Percentiles rank a stretch among this genome's conserved stretches.
These are phyloP conservation scores for Trichoderma asperelloides DNA, from an alignment of 495 filamentous ascomycete genomes.

Conservation along the genomic window DNA sequence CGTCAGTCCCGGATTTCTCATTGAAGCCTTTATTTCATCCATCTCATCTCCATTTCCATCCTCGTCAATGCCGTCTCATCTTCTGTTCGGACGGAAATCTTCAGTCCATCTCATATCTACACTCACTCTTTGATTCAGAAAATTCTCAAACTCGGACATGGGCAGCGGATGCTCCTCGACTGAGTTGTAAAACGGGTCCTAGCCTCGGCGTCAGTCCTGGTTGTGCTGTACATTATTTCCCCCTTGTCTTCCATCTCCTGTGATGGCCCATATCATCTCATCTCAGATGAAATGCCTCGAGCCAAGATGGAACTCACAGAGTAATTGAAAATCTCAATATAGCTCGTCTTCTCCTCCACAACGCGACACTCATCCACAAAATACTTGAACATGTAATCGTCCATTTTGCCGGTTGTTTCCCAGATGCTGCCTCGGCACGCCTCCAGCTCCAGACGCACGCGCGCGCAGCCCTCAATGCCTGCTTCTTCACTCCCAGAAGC, in stretches of 20 bases:
- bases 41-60: not conserved
- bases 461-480: no score
- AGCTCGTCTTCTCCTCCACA: constrained; percentile 39
- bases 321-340: constrained; percentile 47
- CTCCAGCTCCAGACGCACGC: not conserved
- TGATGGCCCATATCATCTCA: not conserved
- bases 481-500: no score
- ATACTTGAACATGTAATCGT: constrained; percentile 43
- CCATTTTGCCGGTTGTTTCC: constrained; percentile 29
- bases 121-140: constrained; percentile 38
- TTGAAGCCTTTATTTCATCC: not conserved
- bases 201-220: not conserved
- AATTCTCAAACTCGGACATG: constrained; percentile 46
- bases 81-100: not conserved
- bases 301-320: constrained; percentile 29
- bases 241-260: no score
- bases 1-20: not conserved
- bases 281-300: not conserved
- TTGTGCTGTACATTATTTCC: no score
- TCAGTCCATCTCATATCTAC: not conserved
- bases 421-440: not conserved
- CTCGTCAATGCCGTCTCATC: not conserved
- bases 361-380: constrained; percentile 33
- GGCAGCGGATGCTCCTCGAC: constrained; percentile 40
- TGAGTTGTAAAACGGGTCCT: constrained; percentile 35